Evolutionary conservation across 805 yeast species (phyloP), one percentile per base, ranked within the genome.

Genomic region (Schizosaccharomyces lindneri): DNA sequence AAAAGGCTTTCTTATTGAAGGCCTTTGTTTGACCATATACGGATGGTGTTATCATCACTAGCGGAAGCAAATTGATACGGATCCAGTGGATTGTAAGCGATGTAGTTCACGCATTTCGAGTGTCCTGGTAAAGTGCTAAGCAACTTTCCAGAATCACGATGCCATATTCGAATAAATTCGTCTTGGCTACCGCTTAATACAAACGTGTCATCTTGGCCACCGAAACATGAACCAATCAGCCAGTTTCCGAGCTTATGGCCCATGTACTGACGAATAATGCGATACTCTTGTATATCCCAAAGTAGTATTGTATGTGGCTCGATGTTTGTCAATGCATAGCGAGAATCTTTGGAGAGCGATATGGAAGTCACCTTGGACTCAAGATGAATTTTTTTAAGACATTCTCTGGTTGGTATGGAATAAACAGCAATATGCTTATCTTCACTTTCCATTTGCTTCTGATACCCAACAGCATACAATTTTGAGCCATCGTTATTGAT

Each of bases 141-240:
- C 29, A 86, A 74, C 63, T 82, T 81, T 5, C 93, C 88, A 31
- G 81, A 81, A 59, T 77, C 76, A 24, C 83, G 75, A 67, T 85
- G 85, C 95, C 95, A 87, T 1, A 88, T 74, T 68, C 82, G 87
- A 3, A 86, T 76, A 61, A 78, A 74, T 0, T 87, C 87, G 70
- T 88, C 94, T 68, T 85, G 94, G 57, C 89, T 81, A 0, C 96
- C 95, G 65, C 87, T 80, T n/a, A 83, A 72, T 0, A 87, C 78
- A 61, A 85, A 73, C 64, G 82, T 81, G 65, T 85, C 90, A 63
- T 80, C 76, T 62, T 77, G 76, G 59, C 83, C 83, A 0, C 95
- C 94, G 68, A 87, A 82, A 65, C 87, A 78, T 0, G 94, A 82
- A 60, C 95, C 75, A 24, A 89, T 80, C 48, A 87, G 81, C 67